These are phyloP conservation scores for Hippophae tibetana DNA, from an alignment of 306 rosid species.

Conservation along the genomic window DNA sequence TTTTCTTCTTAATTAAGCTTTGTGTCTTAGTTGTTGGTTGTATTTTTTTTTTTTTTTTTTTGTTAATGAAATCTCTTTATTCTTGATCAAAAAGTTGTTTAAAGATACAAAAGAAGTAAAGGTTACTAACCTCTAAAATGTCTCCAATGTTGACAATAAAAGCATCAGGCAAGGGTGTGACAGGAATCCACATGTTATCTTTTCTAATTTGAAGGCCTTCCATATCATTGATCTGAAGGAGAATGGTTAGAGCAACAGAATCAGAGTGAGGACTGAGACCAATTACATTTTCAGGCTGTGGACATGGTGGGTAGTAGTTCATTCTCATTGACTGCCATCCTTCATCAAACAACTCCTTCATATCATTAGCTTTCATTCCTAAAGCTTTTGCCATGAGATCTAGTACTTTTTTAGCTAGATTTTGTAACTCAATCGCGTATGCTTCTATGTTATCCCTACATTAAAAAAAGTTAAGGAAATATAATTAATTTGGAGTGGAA, in stretches of 20 bases:
- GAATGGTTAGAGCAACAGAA: conserved; percentile 20
- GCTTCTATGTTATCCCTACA: conserved; percentile 22
- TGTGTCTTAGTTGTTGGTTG: too few relatives aligned
- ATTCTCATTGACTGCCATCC: conserved; percentile 23
- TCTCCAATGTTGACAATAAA: conserved; percentile 31
- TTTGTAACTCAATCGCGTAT: conserved; percentile 14
- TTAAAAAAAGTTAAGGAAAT: not conserved
- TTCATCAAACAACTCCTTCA: conserved; percentile 19
- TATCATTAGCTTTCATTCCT: conserved; percentile 14
- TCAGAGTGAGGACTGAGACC: conserved; percentile 32
- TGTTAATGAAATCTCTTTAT: too few relatives aligned
- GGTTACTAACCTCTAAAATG: conserved; percentile 19
- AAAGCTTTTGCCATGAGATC: conserved; percentile 17
- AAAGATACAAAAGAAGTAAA: too few relatives aligned
- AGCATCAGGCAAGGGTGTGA: conserved; percentile 21
- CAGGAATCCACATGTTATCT: conserved; percentile 27
- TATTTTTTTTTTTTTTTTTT: too few relatives aligned
- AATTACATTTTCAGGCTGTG: conserved; percentile 26
- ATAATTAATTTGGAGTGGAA: not conserved
- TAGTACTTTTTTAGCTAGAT: conserved; percentile 14
- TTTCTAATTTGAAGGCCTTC: conserved; percentile 29
- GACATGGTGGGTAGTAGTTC: conserved; percentile 40
- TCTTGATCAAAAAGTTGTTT: too few relatives aligned
- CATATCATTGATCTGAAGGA: conserved; percentile 26
- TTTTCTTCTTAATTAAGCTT: too few relatives aligned